Percentiles rank a stretch among this genome's conserved stretches.
Conservation (phyloP, 805 yeast species). For the Candida quercuum region DNA sequence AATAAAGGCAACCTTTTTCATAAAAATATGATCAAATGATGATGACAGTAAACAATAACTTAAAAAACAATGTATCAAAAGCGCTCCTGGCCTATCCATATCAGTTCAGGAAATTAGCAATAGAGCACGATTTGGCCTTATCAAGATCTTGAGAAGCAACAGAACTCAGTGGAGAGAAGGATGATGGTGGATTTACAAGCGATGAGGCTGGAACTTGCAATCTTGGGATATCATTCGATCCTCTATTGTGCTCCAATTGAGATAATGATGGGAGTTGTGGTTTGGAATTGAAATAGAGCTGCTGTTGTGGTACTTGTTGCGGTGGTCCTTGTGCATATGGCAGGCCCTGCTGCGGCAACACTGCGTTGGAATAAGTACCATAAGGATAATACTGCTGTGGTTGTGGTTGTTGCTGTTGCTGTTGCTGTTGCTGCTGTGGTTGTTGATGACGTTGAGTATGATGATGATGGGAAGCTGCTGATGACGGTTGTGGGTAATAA, state of each 20-base stretch:
- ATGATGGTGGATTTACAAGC: neutral
- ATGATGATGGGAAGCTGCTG: slow-evolving; percentile 10
- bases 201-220: neutral
- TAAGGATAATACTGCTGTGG: no score
- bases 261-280: slow-evolving; percentile 9
- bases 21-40: no score
- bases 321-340: slow-evolving; percentile 12
- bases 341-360: slow-evolving; percentile 5
- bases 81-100: neutral
- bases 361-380: no score
- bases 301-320: slow-evolving; percentile 8
- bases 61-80: no score
- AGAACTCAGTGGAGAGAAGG: neutral
- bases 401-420: slow-evolving; percentile 2
- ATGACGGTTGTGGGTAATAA: slow-evolving; percentile 2
- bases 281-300: neutral
- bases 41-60: no score
- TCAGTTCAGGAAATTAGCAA: slow-evolving; percentile 18
- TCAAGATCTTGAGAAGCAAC: slow-evolving; percentile 1
- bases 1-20: no score
- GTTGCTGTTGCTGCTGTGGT: slow-evolving; percentile 4
- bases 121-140: slow-evolving; percentile 13
- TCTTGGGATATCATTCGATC: neutral
- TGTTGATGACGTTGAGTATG: slow-evolving; percentile 3
- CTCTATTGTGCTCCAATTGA: neutral